Percentiles rank a stretch among this genome's conserved stretches.
These are phyloP conservation scores for Clavariopsis aquatica DNA, from an alignment of 495 filamentous ascomycete genomes.

Conservation along the genomic window DNA sequence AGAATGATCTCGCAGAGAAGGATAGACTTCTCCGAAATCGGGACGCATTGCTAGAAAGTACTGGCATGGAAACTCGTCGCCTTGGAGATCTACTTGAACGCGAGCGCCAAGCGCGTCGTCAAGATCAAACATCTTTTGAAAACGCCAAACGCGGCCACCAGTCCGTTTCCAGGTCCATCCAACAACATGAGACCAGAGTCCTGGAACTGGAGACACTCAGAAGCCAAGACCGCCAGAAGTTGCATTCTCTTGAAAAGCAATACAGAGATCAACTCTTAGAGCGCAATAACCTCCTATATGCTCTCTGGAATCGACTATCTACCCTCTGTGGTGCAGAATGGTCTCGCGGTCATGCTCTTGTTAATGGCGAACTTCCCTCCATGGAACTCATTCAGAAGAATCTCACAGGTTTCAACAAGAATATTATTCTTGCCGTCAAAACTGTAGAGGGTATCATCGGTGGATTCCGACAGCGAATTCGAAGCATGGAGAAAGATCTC, in stretches of 20 bases:
- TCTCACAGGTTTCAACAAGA: slow-evolving; percentile 83
- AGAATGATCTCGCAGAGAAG: slow-evolving; percentile 76
- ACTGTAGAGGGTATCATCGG: slow-evolving; percentile 78
- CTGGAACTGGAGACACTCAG: slow-evolving; percentile 77
- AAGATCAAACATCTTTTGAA: slow-evolving; percentile 83
- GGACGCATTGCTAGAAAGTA: slow-evolving; percentile 86
- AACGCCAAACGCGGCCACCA: slow-evolving; percentile 82
- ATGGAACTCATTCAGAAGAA: slow-evolving; percentile 75
- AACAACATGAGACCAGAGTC: slow-evolving; percentile 78
- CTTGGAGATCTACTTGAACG: slow-evolving; percentile 87
- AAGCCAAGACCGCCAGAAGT: slow-evolving; percentile 70
- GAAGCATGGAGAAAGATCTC: slow-evolving; percentile 80
- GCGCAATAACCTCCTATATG: slow-evolving; percentile 81
- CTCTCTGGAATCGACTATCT: slow-evolving; percentile 84
- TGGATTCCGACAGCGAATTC: slow-evolving; percentile 78
- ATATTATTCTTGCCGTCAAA: slow-evolving; percentile 82
- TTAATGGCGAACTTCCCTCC: slow-evolving; percentile 81
- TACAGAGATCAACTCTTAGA: slow-evolving; percentile 85
- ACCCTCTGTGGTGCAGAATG: slow-evolving; percentile 87
- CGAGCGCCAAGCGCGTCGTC: slow-evolving; percentile 78
- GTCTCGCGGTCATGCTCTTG: slow-evolving; percentile 83
- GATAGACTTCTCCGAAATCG: slow-evolving; percentile 86
- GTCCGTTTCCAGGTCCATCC: slow-evolving; percentile 76
- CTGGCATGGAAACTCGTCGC: slow-evolving; percentile 81
- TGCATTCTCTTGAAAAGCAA: slow-evolving; percentile 70